phyloP scores from a whole-genome alignment of 106 monocot genomes.

The Amphibolis antarctica region DNA sequence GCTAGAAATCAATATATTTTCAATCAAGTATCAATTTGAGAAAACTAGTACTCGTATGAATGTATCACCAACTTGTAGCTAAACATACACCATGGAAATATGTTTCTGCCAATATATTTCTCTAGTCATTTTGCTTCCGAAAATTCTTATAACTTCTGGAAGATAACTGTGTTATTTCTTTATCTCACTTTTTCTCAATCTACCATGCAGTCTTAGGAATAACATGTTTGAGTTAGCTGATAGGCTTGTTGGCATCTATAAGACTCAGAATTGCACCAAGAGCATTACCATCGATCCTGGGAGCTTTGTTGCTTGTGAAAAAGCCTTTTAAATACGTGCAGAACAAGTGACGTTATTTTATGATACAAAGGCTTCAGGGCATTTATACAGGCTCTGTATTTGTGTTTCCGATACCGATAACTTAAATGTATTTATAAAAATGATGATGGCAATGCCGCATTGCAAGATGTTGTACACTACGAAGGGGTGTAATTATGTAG shows the following conservation, averaged over 20 bases:
- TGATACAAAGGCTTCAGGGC: background rate
- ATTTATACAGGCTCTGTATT: background rate
- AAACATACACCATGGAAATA: no score
- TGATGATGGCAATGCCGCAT: background rate
- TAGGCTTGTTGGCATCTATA: slow-evolving; percentile 90
- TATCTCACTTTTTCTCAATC: background rate
- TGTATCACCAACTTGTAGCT: background rate
- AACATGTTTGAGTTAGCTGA: slow-evolving; percentile 99
- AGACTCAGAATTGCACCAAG: slow-evolving; percentile 98
- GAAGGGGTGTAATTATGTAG: background rate
- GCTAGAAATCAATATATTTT: background rate
- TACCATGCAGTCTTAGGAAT: slow-evolving; percentile 63
- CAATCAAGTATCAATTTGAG: background rate
- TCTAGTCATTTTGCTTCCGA: no score
- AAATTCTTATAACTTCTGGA: no score
- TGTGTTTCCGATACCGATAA: background rate
- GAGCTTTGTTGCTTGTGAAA: slow-evolving; percentile 42
- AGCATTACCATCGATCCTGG: slow-evolving; percentile 86
- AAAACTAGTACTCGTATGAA: background rate
- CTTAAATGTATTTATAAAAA: background rate
- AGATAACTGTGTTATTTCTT: no score
- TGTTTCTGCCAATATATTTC: no score
- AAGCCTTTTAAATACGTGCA: background rate
- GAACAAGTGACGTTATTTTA: background rate
- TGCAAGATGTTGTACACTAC: background rate